Evolutionary conservation across 192 early-diverging fungal species (phyloP), one percentile per base, ranked within the genome.

Genomic region (Coemansia sp.): DNA sequence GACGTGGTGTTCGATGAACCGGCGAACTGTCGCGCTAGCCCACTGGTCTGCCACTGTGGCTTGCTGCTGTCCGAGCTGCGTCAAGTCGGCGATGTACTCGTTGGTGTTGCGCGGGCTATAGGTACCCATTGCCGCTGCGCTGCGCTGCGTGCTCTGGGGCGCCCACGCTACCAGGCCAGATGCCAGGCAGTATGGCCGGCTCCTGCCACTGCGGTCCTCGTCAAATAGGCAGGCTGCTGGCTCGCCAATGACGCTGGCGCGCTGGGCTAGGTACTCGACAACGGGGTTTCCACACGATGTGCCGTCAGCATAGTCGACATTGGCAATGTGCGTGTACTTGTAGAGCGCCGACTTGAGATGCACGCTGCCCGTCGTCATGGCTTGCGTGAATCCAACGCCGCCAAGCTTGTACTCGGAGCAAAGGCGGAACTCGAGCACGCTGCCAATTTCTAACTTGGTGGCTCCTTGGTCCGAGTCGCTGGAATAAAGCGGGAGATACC

Each of bases 91-190:
- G 76, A 95, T 92, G 86, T 92, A 94, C 51, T 86, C 86, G 84
- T 94, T 95, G 74, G 92, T 91, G 82, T 92, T 93, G 76, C 95
- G 95, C 38, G 95, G 95, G 73, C 93, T 97, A 81, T 88, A 83
- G 67, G 94, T 93, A 60, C 89, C 91, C 9, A 92, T 91, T 1
- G 87, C 87, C 48, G 76, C 77, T n/a, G 93, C 91, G 80, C 95
- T 95, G 48, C 86, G 85, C 36, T 86, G 79, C 69, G 95, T 94
- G 76, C 86, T 87, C 10, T 73, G 36, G 2, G 67, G 63, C 14
- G 55, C 67, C 16, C 35, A 18, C 0, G 35, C 42, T 4, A 20
- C 0, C 1, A 69, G 67, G 18, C 46, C 21, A 9, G 53, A 37
- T 9, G 63, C 40, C 1, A 75, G 34, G 20, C 50, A 14, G 60